These are phyloP conservation scores for Metrosideros polymorpha DNA, from an alignment of 441 rosid genomes.

Conservation along the genomic window DNA sequence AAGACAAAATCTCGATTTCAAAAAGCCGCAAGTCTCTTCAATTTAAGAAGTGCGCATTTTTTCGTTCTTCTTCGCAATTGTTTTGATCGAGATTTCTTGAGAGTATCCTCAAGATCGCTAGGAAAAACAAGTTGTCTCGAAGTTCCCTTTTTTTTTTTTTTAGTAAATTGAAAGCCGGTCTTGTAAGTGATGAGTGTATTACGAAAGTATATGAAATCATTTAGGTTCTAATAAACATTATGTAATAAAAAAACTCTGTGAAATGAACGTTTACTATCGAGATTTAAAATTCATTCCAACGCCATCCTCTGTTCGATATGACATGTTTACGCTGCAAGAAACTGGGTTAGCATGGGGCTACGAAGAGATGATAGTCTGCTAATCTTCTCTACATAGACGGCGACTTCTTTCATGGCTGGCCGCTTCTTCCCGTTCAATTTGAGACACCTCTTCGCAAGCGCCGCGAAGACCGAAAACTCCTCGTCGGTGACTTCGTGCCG, in stretches of 20 bases:
- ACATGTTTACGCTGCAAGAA: not conserved
- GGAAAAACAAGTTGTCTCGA: too few species aligned
- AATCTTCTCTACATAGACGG: slow-evolving; percentile 9
- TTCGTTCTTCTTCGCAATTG: too few species aligned
- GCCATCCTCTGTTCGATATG: not conserved
- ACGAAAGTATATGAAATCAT: not conserved
- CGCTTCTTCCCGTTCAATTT: slow-evolving; percentile 21
- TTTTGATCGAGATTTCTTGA: too few species aligned
- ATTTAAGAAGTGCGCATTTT: too few species aligned
- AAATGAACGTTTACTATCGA: not conserved
- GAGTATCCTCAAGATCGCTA: too few species aligned
- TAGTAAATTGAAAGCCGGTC: not conserved
- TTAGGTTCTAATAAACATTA: not conserved
- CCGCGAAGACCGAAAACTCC: slow-evolving; percentile 19
- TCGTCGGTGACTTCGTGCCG: slow-evolving; percentile 13
- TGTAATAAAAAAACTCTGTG: not conserved
- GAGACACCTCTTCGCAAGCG: slow-evolving; percentile 19
- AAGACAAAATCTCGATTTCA: too few species aligned
- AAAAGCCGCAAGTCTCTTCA: too few species aligned
- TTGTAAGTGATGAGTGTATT: not conserved
- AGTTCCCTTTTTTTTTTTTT: not conserved
- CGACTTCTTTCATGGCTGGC: slow-evolving; percentile 27
- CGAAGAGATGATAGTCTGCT: not conserved
- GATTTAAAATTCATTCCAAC: not conserved
- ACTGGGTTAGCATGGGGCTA: not conserved